These are phyloP conservation scores for Climacium dendroides DNA, from an alignment of 225 moss, liverwort and hornwort species.

Conservation along the genomic window DNA sequence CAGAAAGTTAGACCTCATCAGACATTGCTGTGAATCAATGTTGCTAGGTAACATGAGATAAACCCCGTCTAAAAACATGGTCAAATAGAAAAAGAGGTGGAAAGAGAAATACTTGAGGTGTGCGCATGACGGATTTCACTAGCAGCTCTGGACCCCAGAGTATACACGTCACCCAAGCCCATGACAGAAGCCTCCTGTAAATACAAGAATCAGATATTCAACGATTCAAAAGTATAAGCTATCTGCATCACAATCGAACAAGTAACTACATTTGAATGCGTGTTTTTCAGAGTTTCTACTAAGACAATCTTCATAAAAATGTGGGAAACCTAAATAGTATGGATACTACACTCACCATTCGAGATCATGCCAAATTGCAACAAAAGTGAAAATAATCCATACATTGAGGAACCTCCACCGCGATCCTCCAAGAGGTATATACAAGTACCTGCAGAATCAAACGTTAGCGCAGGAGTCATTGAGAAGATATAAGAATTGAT, in stretches of 20 bases:
- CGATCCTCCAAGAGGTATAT: slow-evolving; percentile 88
- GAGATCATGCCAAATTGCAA: slow-evolving; percentile 96
- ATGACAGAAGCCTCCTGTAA: slow-evolving; percentile 89
- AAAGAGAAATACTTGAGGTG: slow-evolving; percentile 39
- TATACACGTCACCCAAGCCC: slow-evolving; percentile 98
- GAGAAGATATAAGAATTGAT: neutral
- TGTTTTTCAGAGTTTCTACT: neutral
- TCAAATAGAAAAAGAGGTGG: neutral
- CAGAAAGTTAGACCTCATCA: neutral
- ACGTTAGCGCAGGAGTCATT: neutral
- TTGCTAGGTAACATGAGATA: neutral
- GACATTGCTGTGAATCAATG: neutral
- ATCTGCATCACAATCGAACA: neutral
- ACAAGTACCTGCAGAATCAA: slow-evolving; percentile 60
- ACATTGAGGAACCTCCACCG: slow-evolving; percentile 84
- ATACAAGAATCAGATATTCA: neutral
- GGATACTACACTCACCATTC: slow-evolving; percentile 53
- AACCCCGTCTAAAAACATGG: neutral
- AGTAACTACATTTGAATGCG: neutral
- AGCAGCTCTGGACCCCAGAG: slow-evolving; percentile 85
- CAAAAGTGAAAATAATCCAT: slow-evolving; percentile 97
- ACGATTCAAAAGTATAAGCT: neutral
- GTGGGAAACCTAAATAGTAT: neutral
- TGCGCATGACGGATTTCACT: slow-evolving; percentile 59
- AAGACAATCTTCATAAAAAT: neutral